phyloP scores from a whole-genome alignment of 257 asterid genomes.

The Echites panduratus region DNA sequence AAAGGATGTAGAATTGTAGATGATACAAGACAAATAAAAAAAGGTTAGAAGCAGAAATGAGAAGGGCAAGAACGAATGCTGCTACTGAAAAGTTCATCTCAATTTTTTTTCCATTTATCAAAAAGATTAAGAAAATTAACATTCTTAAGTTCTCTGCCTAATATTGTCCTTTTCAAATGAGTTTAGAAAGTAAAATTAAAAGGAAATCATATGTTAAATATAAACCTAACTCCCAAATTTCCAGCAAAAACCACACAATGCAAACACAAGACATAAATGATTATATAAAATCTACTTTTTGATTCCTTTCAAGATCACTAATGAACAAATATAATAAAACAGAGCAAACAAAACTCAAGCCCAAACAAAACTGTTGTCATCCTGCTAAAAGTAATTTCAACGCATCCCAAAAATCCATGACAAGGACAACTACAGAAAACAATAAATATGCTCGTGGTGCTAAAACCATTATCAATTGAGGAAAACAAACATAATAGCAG shows the following conservation, averaged over 20 bases:
- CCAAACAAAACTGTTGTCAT: neutral
- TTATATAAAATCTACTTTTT: neutral
- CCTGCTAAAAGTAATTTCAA: neutral
- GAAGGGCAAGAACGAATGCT: too few relatives aligned
- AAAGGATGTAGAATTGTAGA: too few relatives aligned
- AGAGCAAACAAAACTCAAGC: neutral
- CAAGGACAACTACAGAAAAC: neutral
- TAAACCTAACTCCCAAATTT: neutral
- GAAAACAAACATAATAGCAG: slow-evolving; percentile 64
- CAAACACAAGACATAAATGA: neutral
- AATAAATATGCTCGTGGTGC: neutral
- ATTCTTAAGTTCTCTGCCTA: too few relatives aligned
- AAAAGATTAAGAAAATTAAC: too few relatives aligned
- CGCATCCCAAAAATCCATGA: neutral
- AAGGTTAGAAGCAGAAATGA: too few relatives aligned
- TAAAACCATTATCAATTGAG: slow-evolving; percentile 14
- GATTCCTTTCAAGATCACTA: neutral
- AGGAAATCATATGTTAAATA: too few relatives aligned
- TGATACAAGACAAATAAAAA: too few relatives aligned
- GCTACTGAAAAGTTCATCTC: too few relatives aligned
- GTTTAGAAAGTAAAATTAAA: too few relatives aligned
- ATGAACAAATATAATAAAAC: neutral
- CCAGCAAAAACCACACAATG: neutral
- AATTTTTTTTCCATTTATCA: too few relatives aligned
- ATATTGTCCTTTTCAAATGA: too few relatives aligned